These are phyloP conservation scores for Alloteropsis semialata DNA, from an alignment of 176 grass and related monocot genomes.

Conservation along the genomic window DNA sequence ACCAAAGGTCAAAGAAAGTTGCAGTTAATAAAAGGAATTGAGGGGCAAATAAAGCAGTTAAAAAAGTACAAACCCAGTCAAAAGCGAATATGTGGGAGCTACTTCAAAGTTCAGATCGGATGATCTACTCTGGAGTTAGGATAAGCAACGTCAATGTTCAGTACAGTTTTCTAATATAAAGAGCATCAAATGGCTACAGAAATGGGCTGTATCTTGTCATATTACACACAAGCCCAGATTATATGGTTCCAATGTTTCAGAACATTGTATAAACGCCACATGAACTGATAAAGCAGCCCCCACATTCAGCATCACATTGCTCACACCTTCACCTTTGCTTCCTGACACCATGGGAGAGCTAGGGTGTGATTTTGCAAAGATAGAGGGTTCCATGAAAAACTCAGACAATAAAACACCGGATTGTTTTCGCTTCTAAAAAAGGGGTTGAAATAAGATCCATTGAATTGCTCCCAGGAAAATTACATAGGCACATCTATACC, in stretches of 20 bases:
- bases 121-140: not conserved
- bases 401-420: too few relatives aligned
- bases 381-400: too few relatives aligned
- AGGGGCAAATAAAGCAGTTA: not conserved
- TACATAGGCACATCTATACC: too few relatives aligned
- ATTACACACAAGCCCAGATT: not conserved
- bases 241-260: not conserved
- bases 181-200: not conserved
- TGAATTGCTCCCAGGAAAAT: too few relatives aligned
- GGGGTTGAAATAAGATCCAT: too few relatives aligned
- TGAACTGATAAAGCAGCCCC: not conserved
- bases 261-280: not conserved
- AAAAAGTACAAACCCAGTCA: not conserved
- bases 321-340: not conserved
- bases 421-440: too few relatives aligned
- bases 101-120: not conserved
- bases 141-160: not conserved
- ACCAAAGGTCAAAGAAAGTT: not conserved
- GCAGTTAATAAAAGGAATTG: not conserved
- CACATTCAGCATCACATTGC: not conserved
- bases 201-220: not conserved
- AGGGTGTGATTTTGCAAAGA: too few relatives aligned
- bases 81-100: not conserved
- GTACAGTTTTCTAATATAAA: not conserved
- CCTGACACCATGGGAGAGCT: too few relatives aligned